Percentiles rank a stretch among this genome's conserved stretches.
phyloP scores from a whole-genome alignment of 208 protist genomes.

The Naegleria lovaniensis region DNA sequence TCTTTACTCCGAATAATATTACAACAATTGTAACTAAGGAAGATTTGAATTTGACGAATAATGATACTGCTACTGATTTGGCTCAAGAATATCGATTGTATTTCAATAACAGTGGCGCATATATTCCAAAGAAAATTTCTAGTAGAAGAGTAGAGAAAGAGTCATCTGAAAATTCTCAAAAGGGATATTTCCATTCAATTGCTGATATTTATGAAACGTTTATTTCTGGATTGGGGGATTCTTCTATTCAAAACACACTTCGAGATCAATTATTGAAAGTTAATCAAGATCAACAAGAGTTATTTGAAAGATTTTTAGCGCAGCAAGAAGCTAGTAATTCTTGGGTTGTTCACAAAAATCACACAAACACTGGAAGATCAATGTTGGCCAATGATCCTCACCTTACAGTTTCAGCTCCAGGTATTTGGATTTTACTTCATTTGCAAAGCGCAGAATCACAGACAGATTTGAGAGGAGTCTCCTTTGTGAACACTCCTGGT shows the following conservation, averaged over 20 bases:
- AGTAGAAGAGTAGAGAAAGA: neutral
- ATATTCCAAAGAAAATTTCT: neutral
- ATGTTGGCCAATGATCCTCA: conserved; percentile 11
- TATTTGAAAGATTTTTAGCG: neutral
- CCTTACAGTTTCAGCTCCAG: neutral
- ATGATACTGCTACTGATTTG: neutral
- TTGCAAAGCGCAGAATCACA: neutral
- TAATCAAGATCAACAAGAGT: neutral
- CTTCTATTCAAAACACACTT: neutral
- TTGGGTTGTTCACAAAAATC: neutral
- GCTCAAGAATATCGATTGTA: neutral
- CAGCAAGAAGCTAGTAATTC: neutral
- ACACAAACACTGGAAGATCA: neutral
- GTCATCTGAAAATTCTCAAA: neutral
- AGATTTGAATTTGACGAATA: neutral
- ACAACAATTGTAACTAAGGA: neutral
- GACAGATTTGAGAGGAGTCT: neutral
- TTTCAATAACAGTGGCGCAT: neutral
- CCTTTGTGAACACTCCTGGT: neutral
- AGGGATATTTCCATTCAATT: neutral
- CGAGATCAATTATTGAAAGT: no score
- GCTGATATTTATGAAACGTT: neutral
- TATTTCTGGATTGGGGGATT: neutral
- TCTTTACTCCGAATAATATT: neutral
- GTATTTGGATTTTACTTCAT: conserved; percentile 12